Base-by-base conservation (phyloP, 305 asterid genomes). In the Solanum hybrid region DNA sequence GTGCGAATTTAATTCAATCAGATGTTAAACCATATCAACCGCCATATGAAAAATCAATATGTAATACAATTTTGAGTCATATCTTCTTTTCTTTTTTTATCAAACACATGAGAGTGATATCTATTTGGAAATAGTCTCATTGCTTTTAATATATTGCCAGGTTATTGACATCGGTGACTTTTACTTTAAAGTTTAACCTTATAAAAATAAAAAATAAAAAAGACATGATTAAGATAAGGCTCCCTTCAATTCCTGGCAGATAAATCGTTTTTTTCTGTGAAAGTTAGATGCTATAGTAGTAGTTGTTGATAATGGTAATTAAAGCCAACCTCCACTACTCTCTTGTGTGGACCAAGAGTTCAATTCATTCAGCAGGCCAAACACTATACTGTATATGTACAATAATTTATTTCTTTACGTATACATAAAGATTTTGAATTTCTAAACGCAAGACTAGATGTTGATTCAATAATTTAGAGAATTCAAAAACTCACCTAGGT, bases 131-230 rank as follows among this genome's bases (percentile, higher is more conserved):
- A 36, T 36, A 36, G 6, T 7, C 85, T n/a, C 6, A 6, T 36
- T 37, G 14, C 22, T 79, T 37, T 13, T 37, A 36, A n/a, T 80
- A 38, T 26, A 15, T 80, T 79, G 38, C 42, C 86, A 97, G 97
- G 98, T 97, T 75, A 95, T 89, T 7, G 97, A 95, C 89, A 89
- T 96, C 85, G 90, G 90, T 32, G 97, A 95, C 86, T 95, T 97
- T 90, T 97, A 96, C 90, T 94, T 95, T 94, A 95, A 90, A 93
- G 64, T 86, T 79, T 77, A 24, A 69, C 14, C 14, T 69, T 69
- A 24, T 24, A 8, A 56, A 19, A 17, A 51, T 3, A 6, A 17
- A 17, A 60, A 60, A 0, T 2, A 60, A 86, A 69, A 51, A 93
- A 93, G 90, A 76, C 93, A 64, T 87, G 90, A 32, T 4, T 91